Base-by-base conservation (phyloP, 257 asterid genomes). In the Phtheirospermum japonicum region DNA sequence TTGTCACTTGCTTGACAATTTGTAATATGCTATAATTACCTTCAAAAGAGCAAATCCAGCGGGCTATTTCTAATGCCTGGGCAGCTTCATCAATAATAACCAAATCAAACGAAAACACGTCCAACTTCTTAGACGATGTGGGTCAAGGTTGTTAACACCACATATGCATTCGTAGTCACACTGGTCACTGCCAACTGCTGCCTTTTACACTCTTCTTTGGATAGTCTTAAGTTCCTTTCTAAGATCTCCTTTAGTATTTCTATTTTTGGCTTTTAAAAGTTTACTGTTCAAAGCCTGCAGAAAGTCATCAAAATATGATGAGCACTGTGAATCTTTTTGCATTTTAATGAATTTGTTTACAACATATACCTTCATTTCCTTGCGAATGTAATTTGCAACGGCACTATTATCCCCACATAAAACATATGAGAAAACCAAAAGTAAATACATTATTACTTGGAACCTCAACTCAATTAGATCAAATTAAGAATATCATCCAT, bases 21-120 rank as follows among this genome's bases (percentile, higher is more conserved):
- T 57, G 23, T 57, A 53, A 49, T 5, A 49, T 16, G 48, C 37
- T 18, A 61, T 43, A 64, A 63, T 71, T 81, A 91, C 98, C 96
- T 91, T 91, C 70, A 91, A 67, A 69, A 91, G 82, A 72, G 96
- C 95, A n/a, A 76, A 91, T 91, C 98, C 98, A 91, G 83, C 98
- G 88, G 34, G 93, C 95, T 76, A 91, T 83, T 80, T 91, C 98
- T 73, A 91, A 83, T 12, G 98, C 98, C 77, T 91, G 98, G 62
- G 98, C 98, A 80, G 95, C 96, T 83, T 91, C 98, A 54, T 91
- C 98, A 75, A 91, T 91, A 69, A n/a, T n/a, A n/a, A n/a, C n/a
- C n/a, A n/a, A n/a, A n/a, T n/a, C n/a, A n/a, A n/a, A n/a, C n/a
- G n/a, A n/a, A n/a, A n/a, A n/a, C n/a, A n/a, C n/a, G n/a, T n/a